A percentile compares a stretch with the other conserved stretches of the same genome.
These are phyloP conservation scores for Nissolia schottii DNA, from an alignment of 306 rosid genomes.

Conservation along the genomic window DNA sequence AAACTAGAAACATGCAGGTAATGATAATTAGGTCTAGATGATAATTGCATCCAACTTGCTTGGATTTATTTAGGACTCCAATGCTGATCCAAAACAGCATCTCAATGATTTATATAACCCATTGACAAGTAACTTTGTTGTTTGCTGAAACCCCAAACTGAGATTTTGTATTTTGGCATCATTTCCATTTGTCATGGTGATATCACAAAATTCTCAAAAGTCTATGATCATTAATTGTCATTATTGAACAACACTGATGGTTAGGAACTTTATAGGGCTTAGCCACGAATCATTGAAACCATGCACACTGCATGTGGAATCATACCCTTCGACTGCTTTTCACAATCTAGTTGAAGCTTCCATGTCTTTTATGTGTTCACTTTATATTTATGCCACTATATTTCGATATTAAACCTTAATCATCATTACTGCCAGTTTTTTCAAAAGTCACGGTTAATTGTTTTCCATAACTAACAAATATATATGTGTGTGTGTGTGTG, in stretches of 20 bases:
- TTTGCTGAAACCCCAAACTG: conserved; percentile 4
- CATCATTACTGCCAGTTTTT: conserved; percentile 22
- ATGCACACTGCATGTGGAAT: not conserved
- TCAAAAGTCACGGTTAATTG: not conserved
- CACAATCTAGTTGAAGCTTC: conserved; percentile 21
- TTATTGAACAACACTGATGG: not conserved
- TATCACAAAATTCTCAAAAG: not conserved
- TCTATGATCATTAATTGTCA: not conserved
- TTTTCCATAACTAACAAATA: not conserved
- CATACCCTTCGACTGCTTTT: not conserved
- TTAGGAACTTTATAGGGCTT: conserved; percentile 21
- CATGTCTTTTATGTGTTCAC: conserved; percentile 20
- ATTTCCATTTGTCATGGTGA: conserved; percentile 11
- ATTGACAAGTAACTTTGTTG: conserved; percentile 8
- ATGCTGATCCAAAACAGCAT: not conserved
- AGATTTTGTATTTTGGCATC: conserved; percentile 21
- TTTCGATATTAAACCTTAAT: not conserved
- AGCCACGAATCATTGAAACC: conserved; percentile 21
- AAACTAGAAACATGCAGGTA: not conserved
- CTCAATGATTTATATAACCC: not conserved
- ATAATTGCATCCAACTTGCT: conserved; percentile 13
- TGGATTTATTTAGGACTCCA: conserved; percentile 25
- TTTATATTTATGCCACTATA: conserved; percentile 23
- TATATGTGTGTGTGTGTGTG: too few species aligned
- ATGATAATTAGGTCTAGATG: conserved; percentile 31